A percentile compares a stretch with the other conserved stretches of the same genome.
Evolutionary conservation across 345 rosid genomes (phyloP).

Genomic region (Luvunga scandens): DNA sequence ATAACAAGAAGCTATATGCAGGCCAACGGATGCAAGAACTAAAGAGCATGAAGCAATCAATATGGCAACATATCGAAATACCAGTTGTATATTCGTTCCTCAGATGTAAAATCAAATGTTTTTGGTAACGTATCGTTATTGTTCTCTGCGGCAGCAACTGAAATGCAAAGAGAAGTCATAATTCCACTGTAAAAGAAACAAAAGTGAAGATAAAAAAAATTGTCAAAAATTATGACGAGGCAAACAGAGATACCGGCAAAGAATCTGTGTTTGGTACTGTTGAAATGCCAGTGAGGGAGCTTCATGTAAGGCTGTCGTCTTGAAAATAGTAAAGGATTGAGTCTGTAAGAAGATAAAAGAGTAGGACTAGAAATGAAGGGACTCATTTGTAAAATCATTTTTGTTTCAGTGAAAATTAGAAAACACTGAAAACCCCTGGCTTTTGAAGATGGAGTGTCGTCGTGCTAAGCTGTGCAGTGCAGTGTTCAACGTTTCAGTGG

Average conservation of each 20-base stretch:
- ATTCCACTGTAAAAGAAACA: neutral
- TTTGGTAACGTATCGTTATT: slow-evolving; percentile 51
- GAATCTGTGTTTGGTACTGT: slow-evolving; percentile 20
- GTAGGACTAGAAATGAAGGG: slow-evolving; percentile 47
- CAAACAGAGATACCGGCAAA: slow-evolving; percentile 34
- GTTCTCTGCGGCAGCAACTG: slow-evolving; percentile 60
- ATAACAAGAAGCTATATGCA: slow-evolving; percentile 6
- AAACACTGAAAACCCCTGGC: neutral
- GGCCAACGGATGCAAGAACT: neutral
- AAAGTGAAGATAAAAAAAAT: neutral
- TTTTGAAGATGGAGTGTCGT: neutral
- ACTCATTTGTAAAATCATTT: slow-evolving; percentile 39
- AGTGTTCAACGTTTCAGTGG: slow-evolving; percentile 3
- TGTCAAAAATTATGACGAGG: neutral
- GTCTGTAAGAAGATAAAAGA: slow-evolving; percentile 46
- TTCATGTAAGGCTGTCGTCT: slow-evolving; percentile 38
- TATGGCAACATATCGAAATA: slow-evolving; percentile 13
- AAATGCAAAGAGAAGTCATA: slow-evolving; percentile 18
- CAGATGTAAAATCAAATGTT: slow-evolving; percentile 81
- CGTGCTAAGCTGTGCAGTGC: neutral
- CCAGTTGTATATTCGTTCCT: slow-evolving; percentile 95
- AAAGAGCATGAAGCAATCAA: neutral
- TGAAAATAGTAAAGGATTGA: slow-evolving; percentile 74
- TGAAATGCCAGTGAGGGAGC: slow-evolving; percentile 29
- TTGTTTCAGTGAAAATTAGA: neutral